Percentiles rank a stretch among this genome's conserved stretches.
Evolutionary conservation across 768 basidiomycete species (phyloP).

Genomic region (Botryobasidium botryosum): DNA sequence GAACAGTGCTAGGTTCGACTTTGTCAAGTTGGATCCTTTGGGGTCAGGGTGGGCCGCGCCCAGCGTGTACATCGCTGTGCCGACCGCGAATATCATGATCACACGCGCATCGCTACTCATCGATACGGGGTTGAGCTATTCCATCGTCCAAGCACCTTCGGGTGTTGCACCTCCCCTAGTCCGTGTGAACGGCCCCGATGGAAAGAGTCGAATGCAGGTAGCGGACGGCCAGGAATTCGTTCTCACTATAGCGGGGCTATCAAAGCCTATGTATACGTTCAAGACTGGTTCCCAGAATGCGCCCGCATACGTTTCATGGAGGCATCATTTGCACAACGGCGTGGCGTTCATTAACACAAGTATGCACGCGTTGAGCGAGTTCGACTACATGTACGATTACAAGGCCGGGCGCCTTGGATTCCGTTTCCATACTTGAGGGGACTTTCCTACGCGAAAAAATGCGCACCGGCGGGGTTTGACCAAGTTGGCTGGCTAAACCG

Average conservation of each 20-base stretch:
- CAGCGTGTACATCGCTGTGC: slow-evolving; percentile 1
- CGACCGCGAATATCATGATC: not conserved
- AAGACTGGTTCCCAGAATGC: not conserved
- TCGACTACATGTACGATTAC: too few species aligned
- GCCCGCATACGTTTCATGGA: slow-evolving; percentile 6
- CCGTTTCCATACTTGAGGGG: too few species aligned
- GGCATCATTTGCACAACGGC: not conserved
- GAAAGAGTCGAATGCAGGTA: not conserved
- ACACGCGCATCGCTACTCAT: slow-evolving; percentile 5
- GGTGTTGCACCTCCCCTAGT: too few species aligned
- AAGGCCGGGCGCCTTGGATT: slow-evolving; percentile 3
- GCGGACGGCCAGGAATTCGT: not conserved
- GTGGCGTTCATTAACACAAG: slow-evolving; percentile 5
- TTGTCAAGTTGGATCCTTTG: slow-evolving; percentile 1
- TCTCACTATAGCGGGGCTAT: slow-evolving; percentile 1
- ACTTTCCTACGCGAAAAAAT: too few species aligned
- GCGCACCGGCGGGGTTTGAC: too few species aligned
- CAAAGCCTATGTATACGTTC: not conserved
- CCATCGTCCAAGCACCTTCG: slow-evolving; percentile 4
- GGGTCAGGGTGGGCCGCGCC: slow-evolving; percentile 4
- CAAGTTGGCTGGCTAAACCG: too few species aligned
- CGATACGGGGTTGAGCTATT: slow-evolving; percentile 3
- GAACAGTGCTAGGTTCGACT: slow-evolving; percentile 3
- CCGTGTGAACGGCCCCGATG: too few species aligned
- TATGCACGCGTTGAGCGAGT: not conserved